Conservation (phyloP, 768 basidiomycete genomes). For the Pholiota conissans region DNA sequence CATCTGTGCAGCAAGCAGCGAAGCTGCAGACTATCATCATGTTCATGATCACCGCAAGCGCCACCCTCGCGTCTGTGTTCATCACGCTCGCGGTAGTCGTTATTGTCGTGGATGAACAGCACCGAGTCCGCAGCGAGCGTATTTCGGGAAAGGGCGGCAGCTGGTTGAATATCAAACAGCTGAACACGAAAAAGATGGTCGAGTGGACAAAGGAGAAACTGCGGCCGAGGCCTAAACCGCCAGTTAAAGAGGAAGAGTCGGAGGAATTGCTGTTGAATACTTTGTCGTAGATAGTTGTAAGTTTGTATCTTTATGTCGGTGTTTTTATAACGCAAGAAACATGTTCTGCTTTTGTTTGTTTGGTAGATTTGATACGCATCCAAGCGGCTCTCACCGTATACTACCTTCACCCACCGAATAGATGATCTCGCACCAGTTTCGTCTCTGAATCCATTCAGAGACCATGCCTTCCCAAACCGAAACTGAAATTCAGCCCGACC, state of each 20-base stretch:
- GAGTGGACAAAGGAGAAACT: not conserved
- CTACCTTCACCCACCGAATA: too few species aligned
- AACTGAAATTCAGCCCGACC: too few species aligned
- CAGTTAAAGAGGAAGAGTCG: not conserved
- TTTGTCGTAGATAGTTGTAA: not conserved
- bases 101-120: slow-evolving; percentile 39
- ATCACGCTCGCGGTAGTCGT: slow-evolving; percentile 59
- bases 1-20: slow-evolving; percentile 82
- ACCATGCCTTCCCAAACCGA: too few species aligned
- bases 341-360: too few species aligned
- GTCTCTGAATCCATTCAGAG: too few species aligned
- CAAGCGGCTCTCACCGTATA: too few species aligned
- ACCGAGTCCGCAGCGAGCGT: slow-evolving; percentile 1
- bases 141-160: slow-evolving; percentile 1
- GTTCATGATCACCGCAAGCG: slow-evolving; percentile 87
- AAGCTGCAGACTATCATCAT: slow-evolving; percentile 91
- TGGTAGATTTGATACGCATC: too few species aligned
- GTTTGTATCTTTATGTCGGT: too few species aligned
- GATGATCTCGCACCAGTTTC: too few species aligned
- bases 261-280: not conserved
- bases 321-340: too few species aligned
- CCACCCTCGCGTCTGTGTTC: slow-evolving; percentile 67
- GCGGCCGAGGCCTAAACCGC: not conserved
- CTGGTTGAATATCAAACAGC: not conserved
- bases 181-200: not conserved